A percentile compares a stretch with the other conserved stretches of the same genome.
These are phyloP conservation scores for Calocera viscosa DNA, from an alignment of 768 basidiomycete genomes.

Conservation along the genomic window DNA sequence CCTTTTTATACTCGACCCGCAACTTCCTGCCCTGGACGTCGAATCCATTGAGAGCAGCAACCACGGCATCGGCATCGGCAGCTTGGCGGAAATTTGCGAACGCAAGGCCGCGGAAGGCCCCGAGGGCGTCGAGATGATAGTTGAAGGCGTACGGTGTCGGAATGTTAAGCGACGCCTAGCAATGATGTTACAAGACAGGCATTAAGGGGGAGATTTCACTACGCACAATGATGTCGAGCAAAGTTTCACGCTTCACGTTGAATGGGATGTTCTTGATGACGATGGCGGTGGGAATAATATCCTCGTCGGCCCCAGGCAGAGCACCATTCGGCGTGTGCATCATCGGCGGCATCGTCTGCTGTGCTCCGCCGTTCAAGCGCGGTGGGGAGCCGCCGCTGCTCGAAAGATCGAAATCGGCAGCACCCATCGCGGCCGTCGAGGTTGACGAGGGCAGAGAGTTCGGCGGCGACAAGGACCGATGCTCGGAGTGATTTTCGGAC, in stretches of 20 bases:
- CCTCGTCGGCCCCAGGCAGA: constrained; percentile 44
- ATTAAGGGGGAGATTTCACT: not conserved
- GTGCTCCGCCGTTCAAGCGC: not conserved
- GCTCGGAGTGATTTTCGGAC: not conserved
- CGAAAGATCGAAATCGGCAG: not conserved
- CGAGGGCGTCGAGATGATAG: constrained; percentile 93
- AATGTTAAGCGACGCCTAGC: constrained; percentile 75
- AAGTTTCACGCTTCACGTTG: constrained; percentile 90
- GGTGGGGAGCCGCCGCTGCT: not conserved
- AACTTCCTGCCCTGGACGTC: constrained; percentile 94
- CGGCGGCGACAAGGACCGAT: not conserved
- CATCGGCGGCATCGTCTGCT: not conserved
- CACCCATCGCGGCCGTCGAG: not conserved
- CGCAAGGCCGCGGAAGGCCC: constrained; percentile 91
- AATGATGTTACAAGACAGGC: not conserved
- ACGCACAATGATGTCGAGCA: constrained; percentile 91
- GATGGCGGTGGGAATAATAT: constrained; percentile 96
- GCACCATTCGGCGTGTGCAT: not conserved
- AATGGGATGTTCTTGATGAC: constrained; percentile 99
- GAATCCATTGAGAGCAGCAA: constrained; percentile 89
- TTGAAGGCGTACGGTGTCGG: constrained; percentile 99
- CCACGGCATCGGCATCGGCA: constrained; percentile 85
- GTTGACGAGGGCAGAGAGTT: not conserved
- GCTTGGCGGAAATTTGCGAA: constrained; percentile 96
- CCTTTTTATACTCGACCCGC: constrained; percentile 98